Evolutionary conservation across 2,329 filamentous ascomycete genomes (phyloP).

Genomic region (Penicillium sp.): DNA sequence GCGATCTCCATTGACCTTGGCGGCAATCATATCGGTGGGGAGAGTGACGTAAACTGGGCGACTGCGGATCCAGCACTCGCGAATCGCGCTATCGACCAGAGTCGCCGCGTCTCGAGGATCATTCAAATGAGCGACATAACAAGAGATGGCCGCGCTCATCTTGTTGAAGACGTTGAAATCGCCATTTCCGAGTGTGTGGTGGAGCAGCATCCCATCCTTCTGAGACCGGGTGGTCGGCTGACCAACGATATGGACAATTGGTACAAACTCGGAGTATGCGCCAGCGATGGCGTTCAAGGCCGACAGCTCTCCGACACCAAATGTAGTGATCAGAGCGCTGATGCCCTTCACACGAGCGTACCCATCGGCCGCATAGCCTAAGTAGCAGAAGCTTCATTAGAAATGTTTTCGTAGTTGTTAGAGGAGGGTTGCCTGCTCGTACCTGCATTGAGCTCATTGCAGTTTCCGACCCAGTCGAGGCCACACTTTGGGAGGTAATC

Average conservation of each 20-base stretch:
- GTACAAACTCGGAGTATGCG: constrained; percentile 72
- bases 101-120: constrained; percentile 69
- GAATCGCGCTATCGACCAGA: constrained; percentile 76
- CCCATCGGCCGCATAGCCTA: constrained; percentile 76
- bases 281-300: constrained; percentile 74
- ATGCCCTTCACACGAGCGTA: constrained; percentile 74
- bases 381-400: neutral
- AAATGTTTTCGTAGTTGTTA: neutral
- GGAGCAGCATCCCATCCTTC: constrained; percentile 51
- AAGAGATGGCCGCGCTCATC: constrained; percentile 74
- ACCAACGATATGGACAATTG: constrained; percentile 65
- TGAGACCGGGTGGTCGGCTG: constrained; percentile 54
- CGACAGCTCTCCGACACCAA: constrained; percentile 69
- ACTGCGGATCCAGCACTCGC: constrained; percentile 71
- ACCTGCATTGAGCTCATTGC: constrained; percentile 64
- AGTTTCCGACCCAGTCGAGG: constrained; percentile 62
- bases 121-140: constrained; percentile 69
- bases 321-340: constrained; percentile 71
- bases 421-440: constrained; percentile 10
- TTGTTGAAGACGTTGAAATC: constrained; percentile 81
- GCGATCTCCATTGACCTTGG: constrained; percentile 72
- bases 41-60: constrained; percentile 83
- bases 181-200: constrained; percentile 74
- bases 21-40: constrained; percentile 76
- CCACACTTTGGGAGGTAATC: constrained; percentile 60